Conservation (phyloP, 2,329 filamentous ascomycete genomes). For the Fusarium sterilihyphosum region DNA sequence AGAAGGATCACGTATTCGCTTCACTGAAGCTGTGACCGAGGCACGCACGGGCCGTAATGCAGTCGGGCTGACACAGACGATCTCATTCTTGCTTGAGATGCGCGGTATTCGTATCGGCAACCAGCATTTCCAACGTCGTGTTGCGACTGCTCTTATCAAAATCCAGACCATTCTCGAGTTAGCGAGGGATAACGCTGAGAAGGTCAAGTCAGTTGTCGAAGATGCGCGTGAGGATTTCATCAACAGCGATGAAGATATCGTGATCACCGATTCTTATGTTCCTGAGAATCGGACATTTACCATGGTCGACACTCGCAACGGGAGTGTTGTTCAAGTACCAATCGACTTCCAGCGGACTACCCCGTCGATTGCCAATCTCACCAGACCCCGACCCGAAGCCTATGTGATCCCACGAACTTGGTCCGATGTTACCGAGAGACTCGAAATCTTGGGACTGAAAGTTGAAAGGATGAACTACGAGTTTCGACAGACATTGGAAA, state of each 20-base stretch:
- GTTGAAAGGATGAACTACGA: conserved; percentile 6
- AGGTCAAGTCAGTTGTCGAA: conserved; percentile 4
- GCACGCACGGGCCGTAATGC: conserved; percentile 6
- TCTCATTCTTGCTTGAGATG: conserved; percentile 7
- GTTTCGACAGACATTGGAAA: background rate
- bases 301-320: conserved; percentile 3
- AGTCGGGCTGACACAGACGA: background rate
- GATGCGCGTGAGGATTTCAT: conserved; percentile 2
- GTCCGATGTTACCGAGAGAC: background rate
- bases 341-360: conserved; percentile 14
- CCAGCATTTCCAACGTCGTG: conserved; percentile 20
- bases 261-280: background rate
- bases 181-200: background rate
- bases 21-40: conserved; percentile 10
- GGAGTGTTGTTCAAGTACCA: background rate
- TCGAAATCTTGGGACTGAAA: background rate
- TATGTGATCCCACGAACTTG: conserved; percentile 11
- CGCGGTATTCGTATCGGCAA: conserved; percentile 8
- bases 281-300: conserved; percentile 6
- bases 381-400: background rate
- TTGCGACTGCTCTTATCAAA: conserved; percentile 2
- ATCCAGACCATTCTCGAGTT: conserved; percentile 16
- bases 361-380: conserved; percentile 8
- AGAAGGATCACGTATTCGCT: background rate
- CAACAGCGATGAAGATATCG: conserved; percentile 5